A percentile compares a stretch with the other conserved stretches of the same genome.
Evolutionary conservation across 306 rosid genomes (phyloP).

Genomic region (Datisca glomerata): DNA sequence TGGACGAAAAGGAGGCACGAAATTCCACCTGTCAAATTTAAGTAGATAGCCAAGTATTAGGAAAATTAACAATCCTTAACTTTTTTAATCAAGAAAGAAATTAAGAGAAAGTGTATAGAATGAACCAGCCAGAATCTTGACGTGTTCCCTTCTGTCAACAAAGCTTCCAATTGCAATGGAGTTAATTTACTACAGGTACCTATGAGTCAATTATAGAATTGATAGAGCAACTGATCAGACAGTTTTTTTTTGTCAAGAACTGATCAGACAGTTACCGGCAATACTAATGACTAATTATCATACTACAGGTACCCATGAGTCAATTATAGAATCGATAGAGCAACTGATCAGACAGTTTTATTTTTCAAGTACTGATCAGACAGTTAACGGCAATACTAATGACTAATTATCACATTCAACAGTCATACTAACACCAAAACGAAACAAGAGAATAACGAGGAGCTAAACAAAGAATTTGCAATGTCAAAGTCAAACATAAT

Average conservation of each 20-base stretch:
- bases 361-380: too few relatives aligned
- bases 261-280: too few relatives aligned
- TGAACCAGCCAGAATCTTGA: conserved; percentile 78
- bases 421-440: too few relatives aligned
- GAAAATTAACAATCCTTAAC: too few relatives aligned
- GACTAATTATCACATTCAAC: too few relatives aligned
- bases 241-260: too few relatives aligned
- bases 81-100: background rate
- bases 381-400: too few relatives aligned
- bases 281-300: too few relatives aligned
- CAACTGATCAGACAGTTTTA: too few relatives aligned
- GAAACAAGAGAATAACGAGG: too few relatives aligned
- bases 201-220: conserved; percentile 15
- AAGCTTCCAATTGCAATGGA: conserved; percentile 79
- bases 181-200: conserved; percentile 62
- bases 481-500: too few relatives aligned
- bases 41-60: conserved; percentile 6
- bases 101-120: conserved; percentile 14
- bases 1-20: conserved; percentile 47
- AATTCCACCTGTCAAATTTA: conserved; percentile 55
- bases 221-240: background rate
- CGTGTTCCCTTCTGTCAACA: conserved; percentile 76
- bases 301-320: conserved; percentile 37
- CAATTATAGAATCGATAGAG: conserved; percentile 7
- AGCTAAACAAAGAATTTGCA: too few relatives aligned